These are phyloP conservation scores for Camellia oleifera DNA, from an alignment of 179 eudicot species.

Conservation along the genomic window DNA sequence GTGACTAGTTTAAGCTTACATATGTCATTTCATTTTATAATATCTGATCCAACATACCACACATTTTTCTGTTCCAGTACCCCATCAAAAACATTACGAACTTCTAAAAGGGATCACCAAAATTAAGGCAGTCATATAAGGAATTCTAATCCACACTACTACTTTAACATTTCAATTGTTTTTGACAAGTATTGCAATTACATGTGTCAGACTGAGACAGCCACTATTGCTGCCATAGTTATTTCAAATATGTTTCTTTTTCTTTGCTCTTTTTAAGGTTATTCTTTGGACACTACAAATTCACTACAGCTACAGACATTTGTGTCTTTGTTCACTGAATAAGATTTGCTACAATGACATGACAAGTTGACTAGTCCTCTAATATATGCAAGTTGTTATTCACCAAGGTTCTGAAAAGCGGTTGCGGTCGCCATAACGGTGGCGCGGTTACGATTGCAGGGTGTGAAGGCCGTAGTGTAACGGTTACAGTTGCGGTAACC, in stretches of 20 bases:
- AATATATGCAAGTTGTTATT: background rate
- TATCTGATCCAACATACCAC: background rate
- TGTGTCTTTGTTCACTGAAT: too few species aligned
- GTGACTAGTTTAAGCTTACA: background rate
- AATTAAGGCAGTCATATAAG: background rate
- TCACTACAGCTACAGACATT: too few species aligned
- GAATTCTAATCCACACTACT: background rate
- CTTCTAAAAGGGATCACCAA: background rate
- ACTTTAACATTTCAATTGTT: constrained; percentile 1
- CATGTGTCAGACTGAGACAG: background rate
- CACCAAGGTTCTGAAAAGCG: background rate
- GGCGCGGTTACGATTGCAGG: too few species aligned
- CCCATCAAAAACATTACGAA: too few species aligned
- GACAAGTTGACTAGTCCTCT: background rate
- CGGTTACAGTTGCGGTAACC: too few species aligned
- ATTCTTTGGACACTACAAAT: background rate
- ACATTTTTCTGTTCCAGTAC: background rate
- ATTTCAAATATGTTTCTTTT: background rate
- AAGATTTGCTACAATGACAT: too few species aligned
- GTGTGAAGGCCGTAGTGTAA: too few species aligned
- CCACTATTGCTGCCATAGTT: background rate
- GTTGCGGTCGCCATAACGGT: too few species aligned
- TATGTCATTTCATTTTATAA: background rate
- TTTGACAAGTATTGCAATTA: background rate
- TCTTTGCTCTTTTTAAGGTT: background rate